Percentiles rank a stretch among this genome's conserved stretches.
These are phyloP conservation scores for Neopestalotiopsis sp. DNA, from an alignment of 2,329 filamentous ascomycete genomes.

Conservation along the genomic window DNA sequence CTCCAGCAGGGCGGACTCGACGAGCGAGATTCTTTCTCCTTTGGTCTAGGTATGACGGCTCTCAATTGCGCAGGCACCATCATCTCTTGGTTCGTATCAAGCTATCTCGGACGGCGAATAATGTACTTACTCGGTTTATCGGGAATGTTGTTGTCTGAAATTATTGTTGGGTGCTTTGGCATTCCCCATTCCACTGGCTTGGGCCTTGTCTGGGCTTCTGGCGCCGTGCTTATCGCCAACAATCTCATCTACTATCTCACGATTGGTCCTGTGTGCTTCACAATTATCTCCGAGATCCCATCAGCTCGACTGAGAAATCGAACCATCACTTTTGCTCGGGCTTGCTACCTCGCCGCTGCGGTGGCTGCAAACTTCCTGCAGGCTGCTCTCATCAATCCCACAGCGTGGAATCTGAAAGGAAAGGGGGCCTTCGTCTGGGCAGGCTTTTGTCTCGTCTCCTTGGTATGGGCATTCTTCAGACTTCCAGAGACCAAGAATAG, in stretches of 20 bases:
- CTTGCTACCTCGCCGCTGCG: conserved; percentile 23
- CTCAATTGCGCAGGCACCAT: conserved; percentile 14
- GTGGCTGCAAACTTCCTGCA: conserved; percentile 6
- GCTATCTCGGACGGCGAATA: conserved; percentile 19
- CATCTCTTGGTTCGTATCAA: conserved; percentile 21
- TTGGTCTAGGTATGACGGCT: conserved; percentile 12
- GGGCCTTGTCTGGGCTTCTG: background rate
- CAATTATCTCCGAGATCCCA: conserved; percentile 22
- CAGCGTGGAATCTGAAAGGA: conserved; percentile 20
- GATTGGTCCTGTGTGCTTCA: conserved; percentile 22
- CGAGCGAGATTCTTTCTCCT: conserved; percentile 16
- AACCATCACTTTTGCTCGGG: conserved; percentile 21
- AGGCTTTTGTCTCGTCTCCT: conserved; percentile 20
- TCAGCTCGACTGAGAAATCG: conserved; percentile 19
- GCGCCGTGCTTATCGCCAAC: conserved; percentile 18
- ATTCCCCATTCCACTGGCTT: conserved; percentile 1
- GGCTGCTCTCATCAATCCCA: conserved; percentile 11
- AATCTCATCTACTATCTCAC: conserved; percentile 22
- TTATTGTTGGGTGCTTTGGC: conserved; percentile 16
- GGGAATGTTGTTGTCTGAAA: conserved; percentile 8
- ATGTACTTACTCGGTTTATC: conserved; percentile 14
- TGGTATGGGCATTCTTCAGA: conserved; percentile 22
- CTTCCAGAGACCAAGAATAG: conserved; percentile 23
- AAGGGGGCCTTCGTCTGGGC: conserved; percentile 22
- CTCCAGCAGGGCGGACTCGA: conserved; percentile 34